Base-by-base conservation (phyloP, 2,329 filamentous ascomycete species). In the Neofusicoccum laricinum region DNA sequence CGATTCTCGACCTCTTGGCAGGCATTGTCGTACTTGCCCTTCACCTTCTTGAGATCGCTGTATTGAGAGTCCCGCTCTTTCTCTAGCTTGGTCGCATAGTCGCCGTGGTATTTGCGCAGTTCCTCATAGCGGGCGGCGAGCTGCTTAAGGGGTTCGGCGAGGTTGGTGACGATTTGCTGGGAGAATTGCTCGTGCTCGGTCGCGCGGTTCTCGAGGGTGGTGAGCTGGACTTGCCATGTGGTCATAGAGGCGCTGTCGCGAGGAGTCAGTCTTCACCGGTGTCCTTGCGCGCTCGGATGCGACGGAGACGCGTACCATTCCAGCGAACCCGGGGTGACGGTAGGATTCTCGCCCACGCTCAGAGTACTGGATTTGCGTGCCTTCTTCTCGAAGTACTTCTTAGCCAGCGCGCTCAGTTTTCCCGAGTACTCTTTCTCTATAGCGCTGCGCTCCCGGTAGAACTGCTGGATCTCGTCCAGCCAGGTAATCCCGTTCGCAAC, bases 301-400 rank as follows among this genome's bases (percentile, higher is more conserved):
- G 46, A 14, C 48, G 53, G 45, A 19, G 30, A 25, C 43, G 43
- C 71, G 64, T 78, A 90, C 88, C 88, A 96, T 78, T 99, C 95
- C 61, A 99, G 86, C 38, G 94, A 98, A 2, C 96, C 95, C 1
- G 95, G 95, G 2, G 95, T 98, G 84, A 98, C 90, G 65, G 88
- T 87, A 41, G 95, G 95, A 25, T 89, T 95, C 72, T 99, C 95
- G 72, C 95, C 95, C 61, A 98, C 95, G 75, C 93, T 97, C 71
- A 99, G 78, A 71, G 85, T 89, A 70, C 92, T 90, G 48, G 90
- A 90, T 81, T 95, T 97, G 79, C 89, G 93, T 51, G 91, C 88
- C 83, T 98, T 99, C 83, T 96, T 96, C 73, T 99, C 96, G 74
- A 92, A 95, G 81, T 97, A 98, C 77, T 95, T 97, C 82, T 95